Base-by-base conservation (phyloP, 2,329 filamentous ascomycete species). In the Nannizziopsis arthrosporioides region DNA sequence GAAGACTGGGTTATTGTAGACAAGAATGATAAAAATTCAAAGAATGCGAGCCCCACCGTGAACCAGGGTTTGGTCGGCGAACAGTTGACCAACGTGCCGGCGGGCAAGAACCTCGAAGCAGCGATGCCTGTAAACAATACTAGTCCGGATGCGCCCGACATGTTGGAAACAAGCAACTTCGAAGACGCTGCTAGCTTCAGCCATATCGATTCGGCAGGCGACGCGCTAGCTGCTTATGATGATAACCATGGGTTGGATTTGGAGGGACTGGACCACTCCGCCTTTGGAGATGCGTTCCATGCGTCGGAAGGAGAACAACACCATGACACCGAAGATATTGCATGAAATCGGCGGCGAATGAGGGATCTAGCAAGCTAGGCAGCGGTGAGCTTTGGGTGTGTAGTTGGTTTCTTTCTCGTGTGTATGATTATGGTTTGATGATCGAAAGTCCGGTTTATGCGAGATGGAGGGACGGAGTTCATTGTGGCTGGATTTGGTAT, bases 201-300 rank as follows among this genome's bases (percentile, higher is more conserved):
- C 51, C 65, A 68, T 51, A 66, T 68, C 49, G 81, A 88, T 62
- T 80, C 81, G 18, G 83, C 82, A 0, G 82, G 81, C 11, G 82
- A 86, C 59, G 83, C 81, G 2, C 67, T 87, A 32, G 80, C 80
- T 2, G 76, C 77, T 35, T 86, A 82, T 59, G 79, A 77, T 37
- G 75, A 76, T 12, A 72, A 76, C 44, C 72, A 73, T 48, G 67
- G 67, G 2, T 63, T 73, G 3, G 73, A 73, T 54, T 61, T 74
- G 37, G 77, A 75, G 7, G 82, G 82, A 53, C 76, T 87, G 70
- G 83, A 86, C 41, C 83, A 88, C 59, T 86, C 82, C 32, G 85
- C 84, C 1, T 92, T 92, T 68, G 85, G 84, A 2, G 84, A 92
- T 57, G 85, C 85, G 0, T 86, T 90, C 65, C 84, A 88, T 54